Base-by-base conservation (phyloP, 1,284 basidiomycete genomes). In the Sporisorium graminicola region DNA sequence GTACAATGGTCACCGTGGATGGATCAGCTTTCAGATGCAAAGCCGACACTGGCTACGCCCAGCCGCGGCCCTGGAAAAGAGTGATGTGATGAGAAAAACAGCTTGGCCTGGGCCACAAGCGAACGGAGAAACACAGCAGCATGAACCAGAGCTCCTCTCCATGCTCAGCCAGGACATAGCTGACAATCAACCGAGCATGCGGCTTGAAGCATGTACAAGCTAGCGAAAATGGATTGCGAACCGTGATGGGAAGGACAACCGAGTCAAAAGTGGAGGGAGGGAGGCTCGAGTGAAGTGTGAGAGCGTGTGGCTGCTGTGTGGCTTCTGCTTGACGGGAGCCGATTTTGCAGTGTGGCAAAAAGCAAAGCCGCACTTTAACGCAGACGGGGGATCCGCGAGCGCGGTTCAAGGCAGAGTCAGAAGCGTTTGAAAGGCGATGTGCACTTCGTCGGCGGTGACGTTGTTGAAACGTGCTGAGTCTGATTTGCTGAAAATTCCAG, bases 11-110 rank as follows among this genome's bases (percentile, higher is more conserved):
- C 44, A 46, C 46, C 13, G 14, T 29, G 18, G 47, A 16, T 27
- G 47, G 18, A 29, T 18, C 47, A 49, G 47, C 27, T 29, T 49
- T 49, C 47, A 29, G 47, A 29, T 49, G 47, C 47, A 49, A 49
- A 49, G 47, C 47, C 47, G 26, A n/a, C 35, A 3, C 5, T 29
- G 14, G 47, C 47, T 18, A n/a, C 29, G 33, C 7, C 33, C 33
- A 35, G 33, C 33, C 3, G 33, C 33, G 13, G 33, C 29, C 10
- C 5, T 31, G n/a, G n/a, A n/a, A n/a, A n/a, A n/a, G n/a, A n/a
- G n/a, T n/a, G n/a, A n/a, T n/a, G n/a, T n/a, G n/a, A 46, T 46
- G 44, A 46, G 44, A 20, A 46, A 46, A 46, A 13, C 14, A 22
- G 20, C 24, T 46, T 46, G 20, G 44, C 44, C 44, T 46, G 24